Conservation (phyloP, 176 grass and related monocot species). For the Dactylis glomerata region DNA sequence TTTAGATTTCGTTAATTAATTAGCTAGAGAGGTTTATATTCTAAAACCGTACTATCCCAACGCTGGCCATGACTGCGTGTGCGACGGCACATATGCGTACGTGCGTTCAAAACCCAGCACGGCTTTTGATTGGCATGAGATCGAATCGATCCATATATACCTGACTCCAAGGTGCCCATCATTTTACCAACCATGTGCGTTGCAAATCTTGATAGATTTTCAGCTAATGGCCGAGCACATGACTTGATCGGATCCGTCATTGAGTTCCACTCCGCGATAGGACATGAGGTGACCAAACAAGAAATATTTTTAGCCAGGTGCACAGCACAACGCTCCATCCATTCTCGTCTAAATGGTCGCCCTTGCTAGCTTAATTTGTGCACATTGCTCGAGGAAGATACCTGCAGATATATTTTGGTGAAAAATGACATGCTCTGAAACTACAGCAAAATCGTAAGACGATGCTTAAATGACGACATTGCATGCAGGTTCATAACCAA, state of each 20-base stretch:
- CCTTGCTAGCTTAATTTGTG: neutral
- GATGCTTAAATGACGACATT: neutral
- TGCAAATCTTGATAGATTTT: conserved; percentile 4
- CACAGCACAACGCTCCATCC: neutral
- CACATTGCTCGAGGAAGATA: neutral
- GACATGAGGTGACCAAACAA: neutral
- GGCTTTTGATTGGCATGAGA: neutral
- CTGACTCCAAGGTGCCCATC: conserved; percentile 11
- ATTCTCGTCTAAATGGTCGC: neutral
- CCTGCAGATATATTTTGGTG: neutral
- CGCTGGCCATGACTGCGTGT: neutral
- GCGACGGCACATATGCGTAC: neutral
- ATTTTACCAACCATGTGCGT: conserved; percentile 7
- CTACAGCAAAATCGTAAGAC: neutral
- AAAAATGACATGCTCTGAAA: neutral
- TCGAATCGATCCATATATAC: neutral
- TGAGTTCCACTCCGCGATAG: conserved; percentile 14
- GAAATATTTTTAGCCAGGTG: neutral
- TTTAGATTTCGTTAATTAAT: neutral
- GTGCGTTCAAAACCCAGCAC: neutral
- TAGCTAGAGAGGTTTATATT: neutral
- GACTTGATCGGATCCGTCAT: neutral
- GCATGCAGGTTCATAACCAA: neutral
- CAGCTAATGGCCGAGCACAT: conserved; percentile 6
- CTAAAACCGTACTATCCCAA: neutral